phyloP scores from a whole-genome alignment of 148 eudicot genomes.

The Rhododendron griersonianum region DNA sequence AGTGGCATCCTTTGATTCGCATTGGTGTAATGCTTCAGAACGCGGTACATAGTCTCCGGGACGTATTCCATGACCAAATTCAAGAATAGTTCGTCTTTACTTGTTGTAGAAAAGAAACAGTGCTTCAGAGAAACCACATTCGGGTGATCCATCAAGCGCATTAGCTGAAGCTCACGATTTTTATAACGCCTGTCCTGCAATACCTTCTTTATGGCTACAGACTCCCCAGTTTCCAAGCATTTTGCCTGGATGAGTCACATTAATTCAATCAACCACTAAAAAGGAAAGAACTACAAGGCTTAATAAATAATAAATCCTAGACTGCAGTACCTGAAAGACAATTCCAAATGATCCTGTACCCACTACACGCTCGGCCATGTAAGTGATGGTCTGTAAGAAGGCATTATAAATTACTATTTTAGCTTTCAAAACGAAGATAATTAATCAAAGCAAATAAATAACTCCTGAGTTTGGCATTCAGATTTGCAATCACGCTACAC shows the following conservation, averaged over 20 bases:
- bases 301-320: neutral
- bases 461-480: neutral
- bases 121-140: constrained; percentile 75
- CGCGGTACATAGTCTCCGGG: constrained; percentile 70
- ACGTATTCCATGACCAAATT: constrained; percentile 86
- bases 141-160: constrained; percentile 74
- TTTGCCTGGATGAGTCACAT: constrained; percentile 48
- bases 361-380: constrained; percentile 86
- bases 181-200: constrained; percentile 79
- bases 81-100: constrained; percentile 71
- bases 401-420: neutral
- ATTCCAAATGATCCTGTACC: constrained; percentile 90
- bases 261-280: neutral
- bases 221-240: constrained; percentile 80
- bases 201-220: constrained; percentile 78
- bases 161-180: constrained; percentile 72
- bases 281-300: neutral
- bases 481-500: neutral
- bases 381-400: constrained; percentile 62
- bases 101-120: constrained; percentile 79
- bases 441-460: neutral
- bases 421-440: neutral
- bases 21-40: constrained; percentile 63
- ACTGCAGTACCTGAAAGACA: constrained; percentile 59
- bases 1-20: constrained; percentile 77